These are phyloP conservation scores for Plenodomus lindquistii DNA, from an alignment of 2,329 filamentous ascomycete genomes.

Conservation along the genomic window DNA sequence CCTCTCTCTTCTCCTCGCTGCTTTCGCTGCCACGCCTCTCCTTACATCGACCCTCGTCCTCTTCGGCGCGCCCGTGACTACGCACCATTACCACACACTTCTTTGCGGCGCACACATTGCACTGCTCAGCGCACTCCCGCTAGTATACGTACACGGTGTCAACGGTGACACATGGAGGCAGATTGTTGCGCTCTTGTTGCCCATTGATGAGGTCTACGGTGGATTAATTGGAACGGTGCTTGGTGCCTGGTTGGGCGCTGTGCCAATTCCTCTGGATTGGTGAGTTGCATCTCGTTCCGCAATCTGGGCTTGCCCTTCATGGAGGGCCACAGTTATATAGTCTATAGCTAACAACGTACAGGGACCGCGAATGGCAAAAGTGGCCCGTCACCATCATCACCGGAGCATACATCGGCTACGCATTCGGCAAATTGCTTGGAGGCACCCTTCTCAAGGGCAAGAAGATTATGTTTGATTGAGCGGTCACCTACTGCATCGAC, in stretches of 20 bases:
- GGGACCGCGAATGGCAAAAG: slow-evolving; percentile 96
- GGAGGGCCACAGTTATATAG: not conserved
- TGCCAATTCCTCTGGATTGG: slow-evolving; percentile 97
- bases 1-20: slow-evolving; percentile 65
- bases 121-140: slow-evolving; percentile 74
- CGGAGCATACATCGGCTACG: slow-evolving; percentile 79
- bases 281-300: slow-evolving; percentile 34
- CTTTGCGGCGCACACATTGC: slow-evolving; percentile 82
- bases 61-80: slow-evolving; percentile 88
- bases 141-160: slow-evolving; percentile 85
- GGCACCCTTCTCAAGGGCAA: slow-evolving; percentile 55
- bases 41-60: slow-evolving; percentile 71
- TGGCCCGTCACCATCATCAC: slow-evolving; percentile 92
- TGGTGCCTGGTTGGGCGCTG: slow-evolving; percentile 89
- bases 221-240: slow-evolving; percentile 75
- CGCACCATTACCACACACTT: slow-evolving; percentile 75
- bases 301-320: not conserved
- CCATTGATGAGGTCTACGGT: slow-evolving; percentile 84
- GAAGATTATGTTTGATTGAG: slow-evolving; percentile 49
- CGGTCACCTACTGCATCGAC: not conserved
- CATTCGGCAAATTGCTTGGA: slow-evolving; percentile 66
- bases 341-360: slow-evolving; percentile 24
- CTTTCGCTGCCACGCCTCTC: slow-evolving; percentile 60
- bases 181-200: slow-evolving; percentile 68
- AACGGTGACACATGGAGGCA: slow-evolving; percentile 71